Conservation (phyloP, 345 rosid species). For the Geranium rotundifolium region DNA sequence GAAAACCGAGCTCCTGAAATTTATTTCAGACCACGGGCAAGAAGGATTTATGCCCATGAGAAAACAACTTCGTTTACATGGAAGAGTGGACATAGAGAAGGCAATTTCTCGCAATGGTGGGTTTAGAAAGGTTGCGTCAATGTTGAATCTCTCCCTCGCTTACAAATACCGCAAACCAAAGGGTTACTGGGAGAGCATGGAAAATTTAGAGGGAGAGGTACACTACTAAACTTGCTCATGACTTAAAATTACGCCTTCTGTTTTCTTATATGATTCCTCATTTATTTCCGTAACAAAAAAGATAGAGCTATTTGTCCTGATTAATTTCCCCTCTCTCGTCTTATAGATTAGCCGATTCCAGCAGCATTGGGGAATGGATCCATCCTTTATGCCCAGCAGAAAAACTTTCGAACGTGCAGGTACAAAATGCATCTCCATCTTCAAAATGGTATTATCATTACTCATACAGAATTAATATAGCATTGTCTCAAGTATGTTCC, state of each 20-base stretch:
- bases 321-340: neutral
- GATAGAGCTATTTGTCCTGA: neutral
- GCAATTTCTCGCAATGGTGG: conserved; percentile 92
- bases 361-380: conserved; percentile 94
- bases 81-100: conserved; percentile 92
- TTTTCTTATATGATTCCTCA: neutral
- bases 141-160: conserved; percentile 84
- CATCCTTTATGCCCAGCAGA: conserved; percentile 87
- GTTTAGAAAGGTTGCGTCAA: conserved; percentile 66
- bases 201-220: conserved; percentile 88
- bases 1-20: conserved; percentile 72
- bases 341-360: conserved; percentile 64
- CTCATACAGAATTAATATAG: no score
- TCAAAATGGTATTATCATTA: neutral
- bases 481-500: no score
- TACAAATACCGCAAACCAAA: conserved; percentile 91
- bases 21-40: conserved; percentile 73
- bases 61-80: conserved; percentile 80
- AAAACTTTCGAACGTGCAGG: conserved; percentile 97
- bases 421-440: conserved; percentile 9
- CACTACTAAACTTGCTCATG: neutral
- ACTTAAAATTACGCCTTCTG: neutral
- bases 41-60: conserved; percentile 99
- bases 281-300: no score
- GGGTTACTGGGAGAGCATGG: conserved; percentile 95